These are phyloP conservation scores for Polygonum maritimum DNA, from an alignment of 148 eudicot species.

Conservation along the genomic window DNA sequence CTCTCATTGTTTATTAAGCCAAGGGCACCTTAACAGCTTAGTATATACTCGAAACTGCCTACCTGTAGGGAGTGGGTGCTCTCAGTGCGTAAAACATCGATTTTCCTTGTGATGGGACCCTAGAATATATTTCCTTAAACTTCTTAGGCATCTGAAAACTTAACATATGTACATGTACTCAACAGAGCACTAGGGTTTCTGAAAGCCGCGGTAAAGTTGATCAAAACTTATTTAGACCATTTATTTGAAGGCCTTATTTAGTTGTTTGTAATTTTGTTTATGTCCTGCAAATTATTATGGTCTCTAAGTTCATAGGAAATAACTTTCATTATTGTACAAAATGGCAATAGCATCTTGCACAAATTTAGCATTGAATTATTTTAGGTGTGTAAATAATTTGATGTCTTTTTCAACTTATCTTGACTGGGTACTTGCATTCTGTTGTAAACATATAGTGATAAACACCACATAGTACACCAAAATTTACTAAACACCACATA, in stretches of 20 bases:
- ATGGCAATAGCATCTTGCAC: too few species aligned
- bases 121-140: background rate
- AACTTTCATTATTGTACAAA: too few species aligned
- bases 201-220: background rate
- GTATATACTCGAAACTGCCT: background rate
- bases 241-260: too few species aligned
- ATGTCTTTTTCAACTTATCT: too few species aligned
- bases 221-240: background rate
- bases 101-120: background rate
- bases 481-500: background rate
- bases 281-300: too few species aligned
- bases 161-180: background rate
- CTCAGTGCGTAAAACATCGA: background rate
- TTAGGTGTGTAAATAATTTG: too few species aligned
- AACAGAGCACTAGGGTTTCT: background rate
- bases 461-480: background rate
- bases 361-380: too few species aligned
- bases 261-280: too few species aligned
- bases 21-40: background rate
- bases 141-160: background rate
- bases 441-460: background rate
- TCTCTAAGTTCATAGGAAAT: too few species aligned
- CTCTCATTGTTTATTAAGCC: background rate
- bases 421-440: too few species aligned
- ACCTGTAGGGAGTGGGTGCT: background rate